A percentile compares a stretch with the other conserved stretches of the same genome.
These are phyloP conservation scores for Marasmius fiardii DNA, from an alignment of 1,284 basidiomycete genomes.

Conservation along the genomic window DNA sequence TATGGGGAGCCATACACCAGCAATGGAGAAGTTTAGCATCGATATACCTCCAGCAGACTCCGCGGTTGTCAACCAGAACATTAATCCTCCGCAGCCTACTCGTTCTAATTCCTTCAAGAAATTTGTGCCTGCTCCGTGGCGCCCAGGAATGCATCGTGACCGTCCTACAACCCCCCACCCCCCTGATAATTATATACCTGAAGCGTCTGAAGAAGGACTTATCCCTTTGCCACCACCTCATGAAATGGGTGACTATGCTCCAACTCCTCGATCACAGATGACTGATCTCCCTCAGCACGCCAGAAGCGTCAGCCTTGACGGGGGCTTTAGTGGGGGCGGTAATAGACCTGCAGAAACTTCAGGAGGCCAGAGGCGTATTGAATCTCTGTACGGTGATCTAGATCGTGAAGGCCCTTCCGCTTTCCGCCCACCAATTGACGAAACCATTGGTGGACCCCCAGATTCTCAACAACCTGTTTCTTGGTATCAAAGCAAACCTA, in stretches of 20 bases:
- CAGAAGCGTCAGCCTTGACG: background rate
- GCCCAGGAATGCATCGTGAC: background rate
- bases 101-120: conserved; percentile 6
- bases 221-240: conserved; percentile 20
- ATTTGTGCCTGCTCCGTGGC: conserved; percentile 1
- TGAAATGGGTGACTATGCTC: conserved; percentile 7
- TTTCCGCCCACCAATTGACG: background rate
- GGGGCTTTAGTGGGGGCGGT: too few species aligned
- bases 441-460: background rate
- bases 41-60: conserved; percentile 11
- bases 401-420: background rate
- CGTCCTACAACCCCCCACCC: conserved; percentile 12
- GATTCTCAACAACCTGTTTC: conserved; percentile 2
- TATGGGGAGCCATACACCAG: conserved; percentile 7
- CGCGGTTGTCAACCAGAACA: conserved; percentile 6
- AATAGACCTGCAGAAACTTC: background rate
- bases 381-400: conserved; percentile 13
- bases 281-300: background rate
- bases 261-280: background rate
- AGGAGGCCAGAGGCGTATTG: background rate
- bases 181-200: conserved; percentile 22
- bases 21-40: conserved; percentile 8
- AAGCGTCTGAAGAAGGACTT: conserved; percentile 14
- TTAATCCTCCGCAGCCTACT: background rate
- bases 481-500: conserved; percentile 14